Conservation (phyloP, 805 yeast genomes). For the Ogataea minuta region DNA sequence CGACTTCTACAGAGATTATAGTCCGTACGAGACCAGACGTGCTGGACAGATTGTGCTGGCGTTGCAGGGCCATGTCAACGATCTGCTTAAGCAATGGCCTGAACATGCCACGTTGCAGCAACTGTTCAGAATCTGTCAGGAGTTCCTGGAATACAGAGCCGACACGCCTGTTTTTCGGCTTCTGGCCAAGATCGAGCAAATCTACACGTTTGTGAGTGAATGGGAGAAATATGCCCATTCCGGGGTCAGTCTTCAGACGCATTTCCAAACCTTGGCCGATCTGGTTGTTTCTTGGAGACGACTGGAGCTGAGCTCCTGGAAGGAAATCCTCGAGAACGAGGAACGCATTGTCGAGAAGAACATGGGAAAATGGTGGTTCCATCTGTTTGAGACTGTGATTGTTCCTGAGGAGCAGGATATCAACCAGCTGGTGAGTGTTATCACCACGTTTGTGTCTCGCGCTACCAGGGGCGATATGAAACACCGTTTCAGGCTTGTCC, state of each 20-base stretch:
- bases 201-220: conserved; percentile 77
- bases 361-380: conserved; percentile 87
- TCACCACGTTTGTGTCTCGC: conserved; percentile 73
- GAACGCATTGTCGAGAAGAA: conserved; percentile 44
- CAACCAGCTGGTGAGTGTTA: conserved; percentile 48
- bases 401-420: conserved; percentile 45
- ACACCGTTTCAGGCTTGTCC: conserved; percentile 56
- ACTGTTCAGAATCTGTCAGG: conserved; percentile 59
- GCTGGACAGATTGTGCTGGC: conserved; percentile 52
- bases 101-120: conserved; percentile 88
- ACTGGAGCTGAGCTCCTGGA: conserved; percentile 85
- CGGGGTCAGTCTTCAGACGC: conserved; percentile 60
- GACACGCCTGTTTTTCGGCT: conserved; percentile 73
- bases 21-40: conserved; percentile 55
- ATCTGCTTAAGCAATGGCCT: conserved; percentile 74
- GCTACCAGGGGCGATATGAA: conserved; percentile 73
- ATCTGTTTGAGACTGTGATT: conserved; percentile 78
- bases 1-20: conserved; percentile 68
- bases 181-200: conserved; percentile 80
- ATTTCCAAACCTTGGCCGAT: conserved; percentile 56
- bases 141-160: conserved; percentile 60
- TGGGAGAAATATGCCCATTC: conserved; percentile 93
- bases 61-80: conserved; percentile 44
- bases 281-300: conserved; percentile 90
- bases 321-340: conserved; percentile 66